Evolutionary conservation across 1,284 basidiomycete species (phyloP).

Genomic region (Cerrena zonata): DNA sequence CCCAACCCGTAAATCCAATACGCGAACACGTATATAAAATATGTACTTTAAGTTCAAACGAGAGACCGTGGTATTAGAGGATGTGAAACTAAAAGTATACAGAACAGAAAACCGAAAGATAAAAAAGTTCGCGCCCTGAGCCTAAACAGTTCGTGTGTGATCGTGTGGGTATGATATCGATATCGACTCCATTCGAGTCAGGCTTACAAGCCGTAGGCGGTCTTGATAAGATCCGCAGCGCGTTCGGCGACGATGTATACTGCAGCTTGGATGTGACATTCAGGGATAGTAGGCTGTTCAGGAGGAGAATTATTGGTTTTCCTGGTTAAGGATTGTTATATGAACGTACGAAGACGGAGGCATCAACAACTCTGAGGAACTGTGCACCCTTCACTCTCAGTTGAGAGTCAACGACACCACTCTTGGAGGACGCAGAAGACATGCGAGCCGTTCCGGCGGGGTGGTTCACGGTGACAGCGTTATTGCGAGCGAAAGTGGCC

Average conservation of each 20-base stretch:
- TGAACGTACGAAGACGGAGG: constrained; percentile 29
- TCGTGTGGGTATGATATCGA: no score
- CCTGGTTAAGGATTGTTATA: neutral
- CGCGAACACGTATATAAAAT: no score
- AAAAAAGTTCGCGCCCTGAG: no score
- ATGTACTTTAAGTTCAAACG: no score
- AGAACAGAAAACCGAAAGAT: no score
- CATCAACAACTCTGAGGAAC: constrained; percentile 33
- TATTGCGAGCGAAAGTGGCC: constrained; percentile 13
- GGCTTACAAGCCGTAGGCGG: neutral
- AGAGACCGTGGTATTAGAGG: no score
- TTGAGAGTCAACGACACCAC: constrained; percentile 30
- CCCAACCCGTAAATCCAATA: no score
- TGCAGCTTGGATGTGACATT: constrained; percentile 8
- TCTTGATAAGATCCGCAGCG: constrained; percentile 14
- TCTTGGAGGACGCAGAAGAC: constrained; percentile 15
- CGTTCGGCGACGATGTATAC: constrained; percentile 13
- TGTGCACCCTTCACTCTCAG: constrained; percentile 32
- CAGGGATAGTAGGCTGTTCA: constrained; percentile 11
- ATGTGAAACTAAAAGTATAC: no score
- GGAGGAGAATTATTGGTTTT: neutral
- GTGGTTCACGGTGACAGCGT: constrained; percentile 21
- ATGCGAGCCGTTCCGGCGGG: constrained; percentile 24
- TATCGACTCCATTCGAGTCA: no score
- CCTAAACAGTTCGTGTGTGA: no score